Percentiles rank a stretch among this genome's conserved stretches.
phyloP scores from a whole-genome alignment of 768 basidiomycete species.

The Pisolithus marmoratus region DNA sequence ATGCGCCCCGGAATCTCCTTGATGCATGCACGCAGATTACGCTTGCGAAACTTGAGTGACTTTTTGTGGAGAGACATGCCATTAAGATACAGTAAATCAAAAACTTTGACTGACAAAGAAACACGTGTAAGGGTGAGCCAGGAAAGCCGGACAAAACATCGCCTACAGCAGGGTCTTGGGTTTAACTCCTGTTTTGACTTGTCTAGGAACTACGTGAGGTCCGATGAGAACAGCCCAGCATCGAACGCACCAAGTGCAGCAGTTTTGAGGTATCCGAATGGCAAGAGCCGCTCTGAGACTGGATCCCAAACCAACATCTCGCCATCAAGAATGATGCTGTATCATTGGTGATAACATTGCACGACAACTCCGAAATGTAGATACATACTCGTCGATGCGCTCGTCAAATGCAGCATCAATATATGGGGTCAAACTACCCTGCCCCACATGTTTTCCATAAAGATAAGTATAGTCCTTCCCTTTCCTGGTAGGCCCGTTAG shows the following conservation, averaged over 20 bases:
- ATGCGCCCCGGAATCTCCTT: slow-evolving; percentile 70
- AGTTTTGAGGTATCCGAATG: slow-evolving; percentile 92
- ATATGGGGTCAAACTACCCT: slow-evolving; percentile 83
- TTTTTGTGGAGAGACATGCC: slow-evolving; percentile 71
- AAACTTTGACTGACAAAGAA: slow-evolving; percentile 77
- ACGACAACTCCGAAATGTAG: neutral
- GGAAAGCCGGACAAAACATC: neutral
- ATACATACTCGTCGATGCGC: slow-evolving; percentile 72
- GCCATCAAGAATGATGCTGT: slow-evolving; percentile 89
- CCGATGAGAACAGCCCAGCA: neutral
- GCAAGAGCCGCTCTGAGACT: slow-evolving; percentile 75
- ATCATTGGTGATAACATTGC: slow-evolving; percentile 4
- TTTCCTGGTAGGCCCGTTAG: slow-evolving; percentile 46
- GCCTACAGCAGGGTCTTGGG: slow-evolving; percentile 88
- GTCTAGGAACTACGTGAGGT: slow-evolving; percentile 37
- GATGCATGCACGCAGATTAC: slow-evolving; percentile 64
- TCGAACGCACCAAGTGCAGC: slow-evolving; percentile 69
- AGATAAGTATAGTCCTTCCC: slow-evolving; percentile 89
- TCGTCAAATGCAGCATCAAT: slow-evolving; percentile 73
- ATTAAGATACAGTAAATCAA: slow-evolving; percentile 89
- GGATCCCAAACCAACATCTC: slow-evolving; percentile 99
- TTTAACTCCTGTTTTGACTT: slow-evolving; percentile 63
- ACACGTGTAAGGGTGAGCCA: neutral
- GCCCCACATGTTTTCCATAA: slow-evolving; percentile 79
- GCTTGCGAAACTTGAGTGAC: slow-evolving; percentile 71